Base-by-base conservation (phyloP, 169 alveolate genomes). In the Plasmodium blacklocki region DNA sequence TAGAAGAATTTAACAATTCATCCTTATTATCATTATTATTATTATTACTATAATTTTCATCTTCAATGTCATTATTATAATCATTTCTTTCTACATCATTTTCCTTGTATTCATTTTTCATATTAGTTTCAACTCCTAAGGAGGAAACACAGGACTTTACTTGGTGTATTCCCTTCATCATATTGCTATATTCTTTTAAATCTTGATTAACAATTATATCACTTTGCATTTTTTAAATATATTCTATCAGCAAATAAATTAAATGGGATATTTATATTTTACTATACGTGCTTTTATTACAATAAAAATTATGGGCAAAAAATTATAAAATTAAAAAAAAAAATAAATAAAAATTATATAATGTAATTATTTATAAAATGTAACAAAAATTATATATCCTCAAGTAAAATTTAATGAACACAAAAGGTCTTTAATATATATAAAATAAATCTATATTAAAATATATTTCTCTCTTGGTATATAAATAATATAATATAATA, bases 201-300 rank as follows among this genome's bases (percentile, higher is more conserved):
- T 72, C 73, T 26, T 58, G 60, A 39, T 52, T 73, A 19, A 74
- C 60, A 32, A 70, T 59, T 32, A 59, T 74, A 49, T 64, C 85
- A 47, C 88, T 88, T 62, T 64, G 68, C 75, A 72, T 74, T 11
- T 3, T 39, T 32, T 32, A 32, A 32, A 32, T 32, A 32, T 32
- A 32, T 0, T 32, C 45, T 32, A 4, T 4, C 6, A 32, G 45
- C 45, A 60, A 58, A 66, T 52, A 66, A 47, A 76, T 11, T 52
- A 49, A 26, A 45, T 29, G 2, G 39, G 43, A 8, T 68, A 39
- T 21, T 45, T 47, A 47, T 47, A 67, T 39, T 47, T 68, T 67
- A 43, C 49, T 66, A 32, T 50, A 19, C 3, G 14, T 52, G 0
- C 14, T 56, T 56, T 56, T 6, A 21, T 56, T 56, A 52, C 7